Percentiles rank a stretch among this genome's conserved stretches.
Conservation (phyloP, 768 basidiomycete species). For the Asterophora parasitica region DNA sequence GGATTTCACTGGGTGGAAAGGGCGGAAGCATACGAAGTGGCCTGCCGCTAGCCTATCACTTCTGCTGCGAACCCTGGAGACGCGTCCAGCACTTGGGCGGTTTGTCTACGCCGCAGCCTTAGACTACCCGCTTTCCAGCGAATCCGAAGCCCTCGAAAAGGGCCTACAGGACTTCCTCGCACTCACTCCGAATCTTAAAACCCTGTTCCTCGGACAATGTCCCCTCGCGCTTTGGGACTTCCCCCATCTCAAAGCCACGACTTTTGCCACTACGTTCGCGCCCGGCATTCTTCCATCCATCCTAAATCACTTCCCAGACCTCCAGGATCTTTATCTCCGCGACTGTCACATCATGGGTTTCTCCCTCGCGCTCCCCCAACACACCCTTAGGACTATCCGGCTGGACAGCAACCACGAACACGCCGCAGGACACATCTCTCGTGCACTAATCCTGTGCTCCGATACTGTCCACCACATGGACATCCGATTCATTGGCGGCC, state of each 20-base stretch:
- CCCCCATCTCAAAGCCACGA: conserved; percentile 15
- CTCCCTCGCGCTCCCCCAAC: conserved; percentile 17
- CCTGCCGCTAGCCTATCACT: conserved; percentile 23
- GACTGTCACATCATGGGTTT: conserved; percentile 24
- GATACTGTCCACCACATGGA: conserved; percentile 20
- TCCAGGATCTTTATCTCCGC: conserved; percentile 23
- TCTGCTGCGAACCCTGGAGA: conserved; percentile 22
- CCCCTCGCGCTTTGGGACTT: conserved; percentile 25
- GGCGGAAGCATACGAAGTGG: conserved; percentile 24
- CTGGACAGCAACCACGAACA: conserved; percentile 26
- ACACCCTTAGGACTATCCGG: conserved; percentile 20
- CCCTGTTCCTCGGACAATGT: conserved; percentile 23
- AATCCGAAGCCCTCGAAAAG: conserved; percentile 18
- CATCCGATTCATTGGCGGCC: conserved; percentile 25
- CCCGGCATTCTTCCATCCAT: conserved; percentile 23
- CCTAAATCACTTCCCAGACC: conserved; percentile 19
- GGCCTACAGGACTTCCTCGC: conserved; percentile 21
- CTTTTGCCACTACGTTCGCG: conserved; percentile 25
- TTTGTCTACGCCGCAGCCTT: conserved; percentile 20
- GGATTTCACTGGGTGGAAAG: conserved; percentile 28
- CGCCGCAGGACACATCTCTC: conserved; percentile 20
- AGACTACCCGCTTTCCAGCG: conserved; percentile 22
- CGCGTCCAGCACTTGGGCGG: conserved; percentile 21
- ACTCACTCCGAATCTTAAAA: conserved; percentile 20
- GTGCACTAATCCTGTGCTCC: conserved; percentile 18